Evolutionary conservation across 805 yeast genomes (phyloP).

Genomic region (Yarrowia sp.): DNA sequence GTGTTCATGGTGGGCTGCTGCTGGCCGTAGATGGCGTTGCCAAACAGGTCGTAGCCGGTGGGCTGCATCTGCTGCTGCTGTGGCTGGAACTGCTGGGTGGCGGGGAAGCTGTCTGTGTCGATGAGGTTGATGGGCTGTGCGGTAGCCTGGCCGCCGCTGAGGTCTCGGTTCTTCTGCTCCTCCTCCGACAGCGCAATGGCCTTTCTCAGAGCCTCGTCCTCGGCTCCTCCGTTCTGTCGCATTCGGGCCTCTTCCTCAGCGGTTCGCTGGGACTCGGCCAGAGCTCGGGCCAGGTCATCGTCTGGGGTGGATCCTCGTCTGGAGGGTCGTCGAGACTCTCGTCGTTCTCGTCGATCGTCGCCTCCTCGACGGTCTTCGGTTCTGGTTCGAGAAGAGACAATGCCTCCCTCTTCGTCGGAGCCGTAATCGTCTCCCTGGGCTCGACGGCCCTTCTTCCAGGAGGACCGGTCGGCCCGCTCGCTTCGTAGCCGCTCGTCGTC

Average conservation of each 20-base stretch:
- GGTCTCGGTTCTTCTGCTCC: slow-evolving; percentile 70
- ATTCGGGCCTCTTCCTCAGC: slow-evolving; percentile 83
- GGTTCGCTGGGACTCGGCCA: slow-evolving; percentile 78
- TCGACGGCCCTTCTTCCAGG: slow-evolving; percentile 37
- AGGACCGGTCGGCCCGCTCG: slow-evolving; percentile 28
- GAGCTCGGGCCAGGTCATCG: slow-evolving; percentile 77
- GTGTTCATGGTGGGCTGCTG: slow-evolving; percentile 60
- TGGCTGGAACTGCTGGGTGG: slow-evolving; percentile 52
- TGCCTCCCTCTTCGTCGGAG: slow-evolving; percentile 35
- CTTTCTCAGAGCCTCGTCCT: slow-evolving; percentile 68
- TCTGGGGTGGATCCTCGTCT: slow-evolving; percentile 49
- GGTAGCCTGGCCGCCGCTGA: slow-evolving; percentile 16
- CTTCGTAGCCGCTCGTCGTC: slow-evolving; percentile 78
- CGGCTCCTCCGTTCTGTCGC: slow-evolving; percentile 51
- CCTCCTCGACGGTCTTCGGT: slow-evolving; percentile 48
- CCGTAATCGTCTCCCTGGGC: slow-evolving; percentile 25
- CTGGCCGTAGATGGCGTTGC: slow-evolving; percentile 58
- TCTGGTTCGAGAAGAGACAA: slow-evolving; percentile 20
- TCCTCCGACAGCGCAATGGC: slow-evolving; percentile 77
- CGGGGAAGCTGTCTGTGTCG: slow-evolving; percentile 48
- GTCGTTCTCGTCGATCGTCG: slow-evolving; percentile 42
- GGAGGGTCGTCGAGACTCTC: slow-evolving; percentile 48
- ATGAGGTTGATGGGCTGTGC: slow-evolving; percentile 43
- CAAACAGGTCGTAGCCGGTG: slow-evolving; percentile 61
- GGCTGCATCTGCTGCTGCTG: slow-evolving; percentile 48